phyloP scores from a whole-genome alignment of 2,329 filamentous ascomycete genomes.

The Rhexocercosporidium sp. region DNA sequence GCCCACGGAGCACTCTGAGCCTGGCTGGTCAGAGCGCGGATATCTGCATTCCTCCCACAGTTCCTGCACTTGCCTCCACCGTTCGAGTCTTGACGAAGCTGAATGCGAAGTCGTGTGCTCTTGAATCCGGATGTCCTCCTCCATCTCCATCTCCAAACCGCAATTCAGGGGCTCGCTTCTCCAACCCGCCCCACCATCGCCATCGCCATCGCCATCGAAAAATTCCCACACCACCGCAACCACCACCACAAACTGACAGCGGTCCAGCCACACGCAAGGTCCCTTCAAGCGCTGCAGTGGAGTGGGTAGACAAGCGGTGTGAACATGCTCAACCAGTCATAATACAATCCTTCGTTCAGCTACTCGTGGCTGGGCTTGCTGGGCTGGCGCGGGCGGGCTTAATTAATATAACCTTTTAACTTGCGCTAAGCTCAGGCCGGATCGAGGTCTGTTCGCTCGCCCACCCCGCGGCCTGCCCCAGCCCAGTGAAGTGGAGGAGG shows the following conservation, averaged over 20 bases:
- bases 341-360: not conserved
- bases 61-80: not conserved
- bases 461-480: not conserved
- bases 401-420: not conserved
- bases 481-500: not conserved
- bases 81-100: too few relatives aligned
- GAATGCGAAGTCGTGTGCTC: not conserved
- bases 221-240: not conserved
- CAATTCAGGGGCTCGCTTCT: slow-evolving; percentile 6
- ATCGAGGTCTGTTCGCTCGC: slow-evolving; percentile 15
- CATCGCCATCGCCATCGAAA: not conserved
- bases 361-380: not conserved
- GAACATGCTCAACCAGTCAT: slow-evolving; percentile 6
- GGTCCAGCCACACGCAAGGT: slow-evolving; percentile 19
- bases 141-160: not conserved
- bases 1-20: too few relatives aligned
- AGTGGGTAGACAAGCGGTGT: slow-evolving; percentile 26
- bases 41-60: not conserved
- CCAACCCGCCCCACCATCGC: slow-evolving; percentile 1
- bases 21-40: slow-evolving; percentile 11
- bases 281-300: slow-evolving; percentile 27
- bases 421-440: slow-evolving; percentile 3
- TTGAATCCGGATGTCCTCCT: too few relatives aligned
- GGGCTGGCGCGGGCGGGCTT: not conserved
- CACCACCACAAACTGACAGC: too few relatives aligned